A percentile compares a stretch with the other conserved stretches of the same genome.
phyloP scores from a whole-genome alignment of 1,139 yeast species.

The Waltiozyma sp. region DNA sequence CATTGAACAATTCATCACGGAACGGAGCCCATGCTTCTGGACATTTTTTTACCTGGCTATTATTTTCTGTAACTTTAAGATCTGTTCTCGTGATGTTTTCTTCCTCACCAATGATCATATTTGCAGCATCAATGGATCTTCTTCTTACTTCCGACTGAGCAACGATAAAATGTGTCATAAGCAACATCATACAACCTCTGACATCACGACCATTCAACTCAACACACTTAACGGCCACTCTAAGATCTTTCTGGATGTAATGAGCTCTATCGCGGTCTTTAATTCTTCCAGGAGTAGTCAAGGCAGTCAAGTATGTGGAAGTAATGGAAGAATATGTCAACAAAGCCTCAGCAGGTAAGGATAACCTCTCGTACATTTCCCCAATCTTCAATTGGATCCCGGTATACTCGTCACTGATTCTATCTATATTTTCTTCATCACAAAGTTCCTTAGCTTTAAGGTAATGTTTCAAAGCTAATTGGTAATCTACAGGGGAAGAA shows the following conservation, averaged over 20 bases:
- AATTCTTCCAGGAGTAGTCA: slow-evolving; percentile 27
- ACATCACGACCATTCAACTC: slow-evolving; percentile 43
- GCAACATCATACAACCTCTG: slow-evolving; percentile 43
- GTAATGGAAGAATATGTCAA: slow-evolving; percentile 58
- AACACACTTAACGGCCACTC: slow-evolving; percentile 58
- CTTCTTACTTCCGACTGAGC: slow-evolving; percentile 52
- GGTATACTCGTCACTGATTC: slow-evolving; percentile 60
- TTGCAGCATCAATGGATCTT: slow-evolving; percentile 15
- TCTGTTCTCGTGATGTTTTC: neutral
- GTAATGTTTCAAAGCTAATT: slow-evolving; percentile 59
- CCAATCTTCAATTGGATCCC: slow-evolving; percentile 80
- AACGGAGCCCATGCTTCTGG: slow-evolving; percentile 60
- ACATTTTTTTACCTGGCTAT: slow-evolving; percentile 8
- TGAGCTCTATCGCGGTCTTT: slow-evolving; percentile 35
- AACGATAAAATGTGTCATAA: slow-evolving; percentile 51
- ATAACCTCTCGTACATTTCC: slow-evolving; percentile 70
- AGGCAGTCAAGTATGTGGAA: slow-evolving; percentile 48
- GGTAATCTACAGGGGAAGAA: slow-evolving; percentile 46
- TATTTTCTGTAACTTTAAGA: neutral
- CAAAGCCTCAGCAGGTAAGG: slow-evolving; percentile 51
- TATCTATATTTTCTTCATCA: slow-evolving; percentile 36
- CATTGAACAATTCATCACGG: slow-evolving; percentile 63
- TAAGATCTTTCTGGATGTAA: slow-evolving; percentile 57
- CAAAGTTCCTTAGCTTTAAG: slow-evolving; percentile 41
- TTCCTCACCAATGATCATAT: slow-evolving; percentile 7